These are phyloP conservation scores for Coemansia aciculifera DNA, from an alignment of 192 early-diverging fungal genomes.

Conservation along the genomic window DNA sequence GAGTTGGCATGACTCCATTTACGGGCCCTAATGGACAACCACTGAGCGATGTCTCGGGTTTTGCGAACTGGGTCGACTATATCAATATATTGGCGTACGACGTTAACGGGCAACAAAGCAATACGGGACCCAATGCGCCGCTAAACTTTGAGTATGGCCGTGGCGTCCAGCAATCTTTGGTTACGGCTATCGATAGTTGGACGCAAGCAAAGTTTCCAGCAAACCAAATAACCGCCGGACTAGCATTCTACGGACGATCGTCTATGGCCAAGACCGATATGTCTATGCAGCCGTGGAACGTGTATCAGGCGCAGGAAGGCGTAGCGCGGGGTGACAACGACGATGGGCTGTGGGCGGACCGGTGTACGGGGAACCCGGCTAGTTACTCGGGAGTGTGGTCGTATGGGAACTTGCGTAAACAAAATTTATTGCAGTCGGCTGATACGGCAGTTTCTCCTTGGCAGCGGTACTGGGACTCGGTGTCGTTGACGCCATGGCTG, in stretches of 20 bases:
- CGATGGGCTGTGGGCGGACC: slow-evolving; percentile 47
- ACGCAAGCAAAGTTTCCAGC: slow-evolving; percentile 59
- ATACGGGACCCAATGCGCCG: slow-evolving; percentile 66
- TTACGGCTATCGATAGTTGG: slow-evolving; percentile 57
- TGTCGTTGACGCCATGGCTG: slow-evolving; percentile 59
- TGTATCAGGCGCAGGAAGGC: slow-evolving; percentile 36
- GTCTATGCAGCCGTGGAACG: slow-evolving; percentile 30
- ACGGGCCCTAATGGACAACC: slow-evolving; percentile 49
- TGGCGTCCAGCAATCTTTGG: slow-evolving; percentile 42
- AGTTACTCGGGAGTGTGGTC: slow-evolving; percentile 61
- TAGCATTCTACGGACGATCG: slow-evolving; percentile 65
- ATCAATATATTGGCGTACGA: slow-evolving; percentile 74
- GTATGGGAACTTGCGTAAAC: slow-evolving; percentile 56
- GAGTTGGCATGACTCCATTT: slow-evolving; percentile 63
- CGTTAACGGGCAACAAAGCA: slow-evolving; percentile 56
- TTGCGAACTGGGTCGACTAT: slow-evolving; percentile 62
- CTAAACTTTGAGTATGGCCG: slow-evolving; percentile 36
- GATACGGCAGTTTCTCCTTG: slow-evolving; percentile 49
- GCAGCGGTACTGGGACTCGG: slow-evolving; percentile 59
- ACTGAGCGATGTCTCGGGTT: slow-evolving; percentile 59
- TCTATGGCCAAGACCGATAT: slow-evolving; percentile 22
- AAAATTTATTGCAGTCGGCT: slow-evolving; percentile 44
- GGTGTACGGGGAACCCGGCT: slow-evolving; percentile 22
- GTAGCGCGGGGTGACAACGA: slow-evolving; percentile 58
- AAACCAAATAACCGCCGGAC: slow-evolving; percentile 59